Base-by-base conservation (phyloP, 2,329 filamentous ascomycete genomes). In the Microsporum audouinii region DNA sequence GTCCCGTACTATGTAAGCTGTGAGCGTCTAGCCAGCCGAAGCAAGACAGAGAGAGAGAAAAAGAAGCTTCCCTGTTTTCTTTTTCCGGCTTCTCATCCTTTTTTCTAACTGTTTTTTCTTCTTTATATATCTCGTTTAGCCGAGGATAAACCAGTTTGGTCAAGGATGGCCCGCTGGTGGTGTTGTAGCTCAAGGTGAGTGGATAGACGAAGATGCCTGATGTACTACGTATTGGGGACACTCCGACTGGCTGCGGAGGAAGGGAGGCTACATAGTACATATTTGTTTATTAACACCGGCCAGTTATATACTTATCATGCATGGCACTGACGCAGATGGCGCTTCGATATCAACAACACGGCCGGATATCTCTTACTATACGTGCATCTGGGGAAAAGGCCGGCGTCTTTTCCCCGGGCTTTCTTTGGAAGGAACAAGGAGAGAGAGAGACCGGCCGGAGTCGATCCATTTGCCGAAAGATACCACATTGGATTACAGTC, bases 111-210 rank as follows among this genome's bases (percentile, higher is more conserved):
- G 34, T 36, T 12, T 6, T 14, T 31, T 8, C 31, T 34, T 55
- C 29, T n/a, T 36, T 7, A n/a, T 14, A 43, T 43, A 7, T 43
- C 39, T 36, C 51, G 51, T 55, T 38, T 55, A 38, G 51, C 51
- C 51, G 51, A 55, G 51, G 51, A 55, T 55, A 55, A 55, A 55
- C 51, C 51, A 31, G 51, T 55, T 55, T 55, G 51, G 51, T 55
- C 51, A 55, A 55, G 51, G 51, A 36, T 34, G 51, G 51, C 51
- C 14, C 8, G 29, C 49, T 53, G 27, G 49, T 12, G 4, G 0
- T 17, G 49, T 23, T 47, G 14, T 14, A 34, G 8, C 17, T 23
- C 17, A 23, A 47, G 43, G 17, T 47, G 5, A 23, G n/a, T 14
- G 43, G 17, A 12, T 47, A 17, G 43, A 17, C n/a, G 14, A 12